phyloP scores from a whole-genome alignment of 371 early-diverging fungal genomes.

The Rhizopus delemar region DNA sequence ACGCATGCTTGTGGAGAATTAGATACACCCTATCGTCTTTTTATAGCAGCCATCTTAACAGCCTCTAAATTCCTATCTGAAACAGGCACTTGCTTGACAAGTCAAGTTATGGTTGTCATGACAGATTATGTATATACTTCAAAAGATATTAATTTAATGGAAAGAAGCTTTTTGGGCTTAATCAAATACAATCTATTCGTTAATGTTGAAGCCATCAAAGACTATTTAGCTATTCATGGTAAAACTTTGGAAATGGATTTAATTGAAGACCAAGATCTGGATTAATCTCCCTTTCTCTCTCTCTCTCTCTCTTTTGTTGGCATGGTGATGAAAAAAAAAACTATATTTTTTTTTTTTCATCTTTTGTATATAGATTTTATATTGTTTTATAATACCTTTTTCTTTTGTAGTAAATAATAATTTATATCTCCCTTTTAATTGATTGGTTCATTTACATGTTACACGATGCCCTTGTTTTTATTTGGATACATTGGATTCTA shows the following conservation, averaged over 20 bases:
- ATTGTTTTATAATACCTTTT: too few species aligned
- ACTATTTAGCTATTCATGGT: slow-evolving; percentile 48
- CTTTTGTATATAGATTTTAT: too few species aligned
- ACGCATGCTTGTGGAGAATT: slow-evolving; percentile 67
- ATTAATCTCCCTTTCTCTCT: slow-evolving; percentile 4
- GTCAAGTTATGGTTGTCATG: slow-evolving; percentile 62
- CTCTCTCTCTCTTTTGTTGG: not conserved
- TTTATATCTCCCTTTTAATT: too few species aligned
- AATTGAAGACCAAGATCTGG: slow-evolving; percentile 34
- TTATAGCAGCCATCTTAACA: slow-evolving; percentile 69
- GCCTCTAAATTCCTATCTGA: slow-evolving; percentile 70
- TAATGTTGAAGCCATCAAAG: slow-evolving; percentile 44
- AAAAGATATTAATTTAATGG: slow-evolving; percentile 61
- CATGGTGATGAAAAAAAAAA: too few species aligned
- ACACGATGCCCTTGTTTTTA: too few species aligned
- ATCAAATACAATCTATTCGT: slow-evolving; percentile 53
- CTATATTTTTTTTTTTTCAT: too few species aligned
- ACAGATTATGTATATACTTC: slow-evolving; percentile 63
- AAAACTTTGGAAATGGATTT: slow-evolving; percentile 51
- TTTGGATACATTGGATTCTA: too few species aligned
- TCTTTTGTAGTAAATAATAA: too few species aligned
- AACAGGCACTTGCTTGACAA: slow-evolving; percentile 58
- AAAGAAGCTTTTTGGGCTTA: slow-evolving; percentile 49
- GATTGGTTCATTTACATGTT: too few species aligned
- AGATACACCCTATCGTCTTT: slow-evolving; percentile 78